These are phyloP conservation scores for Tolypocladium cylindrosporum DNA, from an alignment of 2,329 filamentous ascomycete species.

Conservation along the genomic window DNA sequence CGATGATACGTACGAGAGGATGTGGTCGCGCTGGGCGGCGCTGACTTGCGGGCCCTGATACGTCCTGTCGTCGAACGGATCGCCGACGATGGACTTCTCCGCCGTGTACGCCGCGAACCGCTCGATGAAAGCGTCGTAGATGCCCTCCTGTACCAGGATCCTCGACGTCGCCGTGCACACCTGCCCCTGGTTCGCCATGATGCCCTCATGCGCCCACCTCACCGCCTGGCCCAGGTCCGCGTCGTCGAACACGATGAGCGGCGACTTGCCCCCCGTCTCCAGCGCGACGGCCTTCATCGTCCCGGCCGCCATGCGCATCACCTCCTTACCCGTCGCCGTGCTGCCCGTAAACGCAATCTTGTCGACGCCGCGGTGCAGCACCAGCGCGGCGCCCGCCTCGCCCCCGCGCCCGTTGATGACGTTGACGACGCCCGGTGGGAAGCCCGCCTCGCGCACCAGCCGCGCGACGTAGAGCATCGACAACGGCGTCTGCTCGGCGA, in stretches of 20 bases:
- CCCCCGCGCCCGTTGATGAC: conserved; percentile 62
- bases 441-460: conserved; percentile 62
- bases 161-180: conserved; percentile 56
- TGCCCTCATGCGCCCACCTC: conserved; percentile 42
- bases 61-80: conserved; percentile 58
- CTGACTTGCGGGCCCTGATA: conserved; percentile 70
- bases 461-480: conserved; percentile 56
- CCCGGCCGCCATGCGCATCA: conserved; percentile 65
- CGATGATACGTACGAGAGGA: conserved; percentile 52
- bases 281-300: conserved; percentile 58
- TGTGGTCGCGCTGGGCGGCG: conserved; percentile 58
- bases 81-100: conserved; percentile 53
- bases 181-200: conserved; percentile 54
- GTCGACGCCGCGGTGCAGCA: conserved; percentile 57
- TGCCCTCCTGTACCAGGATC: conserved; percentile 51
- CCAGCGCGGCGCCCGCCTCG: conserved; percentile 59
- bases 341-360: conserved; percentile 76
- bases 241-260: conserved; percentile 54
- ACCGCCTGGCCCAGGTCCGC: conserved; percentile 59
- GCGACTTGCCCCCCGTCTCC: conserved; percentile 58
- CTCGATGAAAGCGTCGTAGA: conserved; percentile 54
- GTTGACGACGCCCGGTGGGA: conserved; percentile 70
- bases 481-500: conserved; percentile 58
- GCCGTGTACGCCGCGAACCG: conserved; percentile 50
- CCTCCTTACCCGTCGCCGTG: conserved; percentile 59